Conservation (phyloP, 2,329 filamentous ascomycete genomes). For the Neophaeococcomyces aloes region DNA sequence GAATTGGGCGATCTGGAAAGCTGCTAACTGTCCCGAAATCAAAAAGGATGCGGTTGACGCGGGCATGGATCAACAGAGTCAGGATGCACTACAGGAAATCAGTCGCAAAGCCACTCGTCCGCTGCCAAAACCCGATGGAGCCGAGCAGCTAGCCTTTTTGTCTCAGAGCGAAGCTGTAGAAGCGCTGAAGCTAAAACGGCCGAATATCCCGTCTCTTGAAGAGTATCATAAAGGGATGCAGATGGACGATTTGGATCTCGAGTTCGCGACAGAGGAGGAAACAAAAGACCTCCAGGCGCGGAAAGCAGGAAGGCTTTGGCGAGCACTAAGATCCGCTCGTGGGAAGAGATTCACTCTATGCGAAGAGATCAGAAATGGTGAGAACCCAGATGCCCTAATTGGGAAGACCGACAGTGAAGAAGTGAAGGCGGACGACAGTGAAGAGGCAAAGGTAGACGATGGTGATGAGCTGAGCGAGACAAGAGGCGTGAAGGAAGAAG, state of each 20-base stretch:
- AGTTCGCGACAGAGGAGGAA: constrained; percentile 61
- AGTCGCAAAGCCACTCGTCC: constrained; percentile 63
- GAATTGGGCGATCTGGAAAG: constrained; percentile 98
- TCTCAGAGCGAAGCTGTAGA: constrained; percentile 58
- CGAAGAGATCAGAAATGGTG: constrained; percentile 77
- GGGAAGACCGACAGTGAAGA: constrained; percentile 6
- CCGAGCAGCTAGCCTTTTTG: constrained; percentile 69
- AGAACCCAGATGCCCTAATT: constrained; percentile 45
- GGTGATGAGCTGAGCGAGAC: not conserved
- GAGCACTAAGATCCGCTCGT: constrained; percentile 67
- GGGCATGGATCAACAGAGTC: constrained; percentile 58
- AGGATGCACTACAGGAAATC: constrained; percentile 52
- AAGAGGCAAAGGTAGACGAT: not conserved
- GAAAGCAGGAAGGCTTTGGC: constrained; percentile 84
- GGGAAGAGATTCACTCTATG: constrained; percentile 60
- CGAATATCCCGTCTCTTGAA: constrained; percentile 57
- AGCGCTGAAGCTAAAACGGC: constrained; percentile 60
- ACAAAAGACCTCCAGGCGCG: constrained; percentile 51
- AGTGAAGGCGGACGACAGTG: not conserved
- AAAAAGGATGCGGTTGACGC: constrained; percentile 61
- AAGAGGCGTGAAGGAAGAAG: not conserved
- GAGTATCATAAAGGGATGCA: constrained; percentile 64
- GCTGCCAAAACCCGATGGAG: constrained; percentile 53
- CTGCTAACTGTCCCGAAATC: constrained; percentile 83
- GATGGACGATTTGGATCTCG: constrained; percentile 73